Percentiles rank a stretch among this genome's conserved stretches.
Conservation (phyloP, 2,329 filamentous ascomycete genomes). For the Ophiostoma triangulosporum region DNA sequence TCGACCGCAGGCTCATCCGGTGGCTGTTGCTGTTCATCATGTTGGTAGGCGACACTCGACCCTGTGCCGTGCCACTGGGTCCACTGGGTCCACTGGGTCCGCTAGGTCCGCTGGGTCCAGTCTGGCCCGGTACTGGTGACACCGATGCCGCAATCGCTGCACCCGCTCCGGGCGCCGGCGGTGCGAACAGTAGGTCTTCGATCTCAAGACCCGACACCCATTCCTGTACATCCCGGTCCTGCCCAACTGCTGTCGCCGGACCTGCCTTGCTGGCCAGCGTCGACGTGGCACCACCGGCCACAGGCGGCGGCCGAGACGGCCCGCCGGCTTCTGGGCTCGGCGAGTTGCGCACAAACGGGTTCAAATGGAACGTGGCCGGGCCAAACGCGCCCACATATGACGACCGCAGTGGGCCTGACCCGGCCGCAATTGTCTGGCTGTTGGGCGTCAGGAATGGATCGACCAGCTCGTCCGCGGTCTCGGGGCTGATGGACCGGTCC, state of each 20-base stretch:
- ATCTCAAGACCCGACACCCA: conserved; percentile 45
- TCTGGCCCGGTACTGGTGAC: conserved; percentile 3
- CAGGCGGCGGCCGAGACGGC: background rate
- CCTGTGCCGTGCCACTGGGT: conserved; percentile 12
- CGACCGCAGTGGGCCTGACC: conserved; percentile 5
- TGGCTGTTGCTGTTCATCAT: conserved; percentile 11
- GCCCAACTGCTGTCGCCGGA: conserved; percentile 1
- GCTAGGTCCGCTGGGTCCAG: background rate
- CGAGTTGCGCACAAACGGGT: conserved; percentile 17
- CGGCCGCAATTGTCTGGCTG: background rate
- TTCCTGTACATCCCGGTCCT: conserved; percentile 41
- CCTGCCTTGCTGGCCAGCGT: background rate
- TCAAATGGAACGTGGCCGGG: conserved; percentile 10
- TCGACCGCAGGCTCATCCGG: conserved; percentile 19
- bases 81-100: background rate
- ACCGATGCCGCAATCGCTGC: conserved; percentile 6
- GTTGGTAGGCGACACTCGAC: conserved; percentile 25
- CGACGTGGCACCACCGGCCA: background rate
- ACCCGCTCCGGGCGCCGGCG: conserved; percentile 15
- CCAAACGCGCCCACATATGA: conserved; percentile 2
- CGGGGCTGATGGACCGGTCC: conserved; percentile 9
- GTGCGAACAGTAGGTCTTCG: conserved; percentile 36
- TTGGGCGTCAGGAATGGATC: conserved; percentile 11
- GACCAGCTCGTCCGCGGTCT: conserved; percentile 15
- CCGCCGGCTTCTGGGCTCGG: conserved; percentile 26